These are phyloP conservation scores for Apiospora sp. DNA, from an alignment of 2,329 filamentous ascomycete species.

Conservation along the genomic window DNA sequence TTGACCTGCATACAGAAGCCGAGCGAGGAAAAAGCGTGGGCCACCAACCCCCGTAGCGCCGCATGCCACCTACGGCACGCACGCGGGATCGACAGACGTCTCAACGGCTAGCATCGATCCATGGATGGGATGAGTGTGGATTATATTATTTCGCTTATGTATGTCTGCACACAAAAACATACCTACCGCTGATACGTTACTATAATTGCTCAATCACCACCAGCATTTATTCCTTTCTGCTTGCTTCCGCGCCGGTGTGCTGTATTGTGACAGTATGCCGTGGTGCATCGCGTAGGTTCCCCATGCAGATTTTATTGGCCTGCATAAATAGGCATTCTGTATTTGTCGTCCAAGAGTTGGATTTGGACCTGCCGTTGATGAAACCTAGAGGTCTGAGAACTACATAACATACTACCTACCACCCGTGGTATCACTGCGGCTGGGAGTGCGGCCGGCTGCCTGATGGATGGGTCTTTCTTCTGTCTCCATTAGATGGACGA, in stretches of 20 bases:
- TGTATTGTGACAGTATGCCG: constrained; percentile 9
- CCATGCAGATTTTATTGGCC: background rate
- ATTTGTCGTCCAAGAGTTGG: constrained; percentile 2
- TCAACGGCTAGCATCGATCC: constrained; percentile 18
- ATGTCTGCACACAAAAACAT: background rate
- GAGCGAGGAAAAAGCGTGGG: constrained; percentile 1
- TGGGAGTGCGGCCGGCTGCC: constrained; percentile 14
- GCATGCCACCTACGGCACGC: constrained; percentile 16
- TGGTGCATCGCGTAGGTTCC: background rate
- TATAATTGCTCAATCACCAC: background rate
- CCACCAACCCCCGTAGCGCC: constrained; percentile 10
- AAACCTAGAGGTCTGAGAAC: constrained; percentile 15
- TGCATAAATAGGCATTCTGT: background rate
- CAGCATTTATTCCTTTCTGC: background rate
- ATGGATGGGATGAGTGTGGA: constrained; percentile 17
- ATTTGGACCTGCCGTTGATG: constrained; percentile 19
- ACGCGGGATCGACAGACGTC: constrained; percentile 14
- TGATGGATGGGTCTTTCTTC: background rate
- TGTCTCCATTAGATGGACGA: constrained; percentile 9
- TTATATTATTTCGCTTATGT: constrained; percentile 6
- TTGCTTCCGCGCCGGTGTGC: background rate
- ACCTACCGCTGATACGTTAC: constrained; percentile 12
- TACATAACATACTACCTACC: constrained; percentile 16
- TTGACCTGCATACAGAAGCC: constrained; percentile 7
- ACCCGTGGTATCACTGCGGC: constrained; percentile 15